Conservation (phyloP, 2,329 filamentous ascomycete species). For the Paraphoma sp. region DNA sequence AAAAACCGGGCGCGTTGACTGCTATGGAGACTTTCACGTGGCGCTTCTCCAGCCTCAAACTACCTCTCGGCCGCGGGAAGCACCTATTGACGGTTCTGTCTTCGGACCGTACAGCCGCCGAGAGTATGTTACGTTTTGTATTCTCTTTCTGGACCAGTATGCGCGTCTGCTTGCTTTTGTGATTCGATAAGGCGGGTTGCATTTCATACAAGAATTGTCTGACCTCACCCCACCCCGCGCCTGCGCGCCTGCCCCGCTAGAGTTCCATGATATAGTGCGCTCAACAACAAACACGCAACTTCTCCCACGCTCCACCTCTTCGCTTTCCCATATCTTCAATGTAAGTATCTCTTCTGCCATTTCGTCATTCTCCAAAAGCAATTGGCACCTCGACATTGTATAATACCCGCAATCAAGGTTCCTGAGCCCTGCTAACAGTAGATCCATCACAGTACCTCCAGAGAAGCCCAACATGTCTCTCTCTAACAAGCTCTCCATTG, state of each 20-base stretch:
- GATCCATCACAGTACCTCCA: constrained; percentile 20
- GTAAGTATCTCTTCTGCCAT: constrained; percentile 19
- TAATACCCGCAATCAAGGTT: constrained; percentile 2
- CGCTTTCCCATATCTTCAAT: constrained; percentile 16
- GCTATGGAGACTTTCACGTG: no score
- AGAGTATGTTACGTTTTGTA: constrained; percentile 11
- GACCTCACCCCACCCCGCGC: constrained; percentile 22
- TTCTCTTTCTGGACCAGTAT: constrained; percentile 10
- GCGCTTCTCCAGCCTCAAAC: background rate
- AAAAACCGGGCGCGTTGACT: background rate
- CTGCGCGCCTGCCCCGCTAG: constrained; percentile 27
- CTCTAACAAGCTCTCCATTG: constrained; percentile 96
- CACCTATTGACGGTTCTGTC: constrained; percentile 8
- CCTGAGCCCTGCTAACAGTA: constrained; percentile 17
- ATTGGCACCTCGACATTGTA: background rate
- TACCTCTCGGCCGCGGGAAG: constrained; percentile 33
- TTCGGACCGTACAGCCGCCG: constrained; percentile 3
- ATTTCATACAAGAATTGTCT: constrained; percentile 11
- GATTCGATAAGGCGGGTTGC: constrained; percentile 30
- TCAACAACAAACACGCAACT: constrained; percentile 27
- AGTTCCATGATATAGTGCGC: constrained; percentile 28
- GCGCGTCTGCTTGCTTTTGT: constrained; percentile 27
- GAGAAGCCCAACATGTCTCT: constrained; percentile 77
- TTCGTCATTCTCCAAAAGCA: constrained; percentile 8
- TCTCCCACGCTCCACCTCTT: constrained; percentile 10